Base-by-base conservation (phyloP, 805 yeast genomes). In the Metschnikowia kofuensis region DNA sequence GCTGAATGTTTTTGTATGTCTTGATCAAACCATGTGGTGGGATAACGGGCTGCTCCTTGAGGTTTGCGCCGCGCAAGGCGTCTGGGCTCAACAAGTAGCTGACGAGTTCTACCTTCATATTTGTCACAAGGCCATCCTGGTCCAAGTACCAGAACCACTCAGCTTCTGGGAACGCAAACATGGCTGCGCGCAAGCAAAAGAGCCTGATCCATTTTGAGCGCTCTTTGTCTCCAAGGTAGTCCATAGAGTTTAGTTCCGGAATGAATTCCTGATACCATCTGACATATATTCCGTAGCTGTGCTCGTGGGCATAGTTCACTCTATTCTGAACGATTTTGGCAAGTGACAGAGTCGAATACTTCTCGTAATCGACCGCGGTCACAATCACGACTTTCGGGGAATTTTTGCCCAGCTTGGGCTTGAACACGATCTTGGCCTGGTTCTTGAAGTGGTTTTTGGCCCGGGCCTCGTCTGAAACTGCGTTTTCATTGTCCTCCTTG, bases 111-210 rank as follows among this genome's bases (percentile, higher is more conserved):
- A 85, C 72, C 44, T 78, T 78, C 49, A 82, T 70, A 52, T 88
- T 80, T 89, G 87, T 85, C 49, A 92, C 83, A 45, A 89, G 67
- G 0, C 92, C 82, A 59, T 85, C 82, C 55, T 87, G 80, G 64
- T 89, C 96, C 39, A 94, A 63, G 61, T 83, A 91, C 94, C 97
- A 88, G 61, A 91, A 84, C 75, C 89, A 86, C 64, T 88, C 82
- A n/a, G 97, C 87, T 42, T 84, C 74, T 1, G 98, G 98, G 72
- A 90, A 90, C 0, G 96, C 94, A 64, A 80, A 81, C 85, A 92
- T 83, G n/a, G 98, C 97, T 38, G 91, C 94, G 52, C 95, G 78
- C 63, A 89, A 65, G 37, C 84, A 65, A 48, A 79, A 78, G 29
- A 84, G 60, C 54, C 84, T 80, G 31, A 82, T 77, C 94, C 96